These are phyloP conservation scores for Plasmodium malariae DNA, from an alignment of 169 alveolate genomes.

Conservation along the genomic window DNA sequence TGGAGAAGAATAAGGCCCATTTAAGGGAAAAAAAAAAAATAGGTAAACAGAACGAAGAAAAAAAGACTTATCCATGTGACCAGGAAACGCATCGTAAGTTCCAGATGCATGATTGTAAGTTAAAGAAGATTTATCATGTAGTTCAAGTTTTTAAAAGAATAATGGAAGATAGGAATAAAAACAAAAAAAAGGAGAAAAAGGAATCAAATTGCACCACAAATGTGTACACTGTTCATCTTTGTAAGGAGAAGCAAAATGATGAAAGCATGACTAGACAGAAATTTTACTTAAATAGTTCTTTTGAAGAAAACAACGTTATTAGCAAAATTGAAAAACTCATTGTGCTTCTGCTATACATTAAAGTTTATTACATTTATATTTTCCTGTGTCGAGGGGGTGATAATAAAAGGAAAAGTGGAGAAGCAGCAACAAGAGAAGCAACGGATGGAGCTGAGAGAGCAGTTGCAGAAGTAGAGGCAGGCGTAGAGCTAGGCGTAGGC, in stretches of 20 bases:
- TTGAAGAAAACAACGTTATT: conserved; percentile 5
- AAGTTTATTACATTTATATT: conserved; percentile 19
- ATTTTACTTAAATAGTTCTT: not conserved
- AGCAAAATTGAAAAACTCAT: conserved; percentile 25
- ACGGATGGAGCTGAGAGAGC: too few species aligned
- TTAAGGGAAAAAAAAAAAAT: too few species aligned
- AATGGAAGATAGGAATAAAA: not conserved
- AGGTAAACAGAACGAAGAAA: too few species aligned
- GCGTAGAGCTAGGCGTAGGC: too few species aligned
- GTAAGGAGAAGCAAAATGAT: not conserved
- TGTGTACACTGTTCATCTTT: not conserved
- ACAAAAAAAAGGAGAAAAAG: not conserved
- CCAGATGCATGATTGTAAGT: not conserved
- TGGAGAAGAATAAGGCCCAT: too few species aligned
- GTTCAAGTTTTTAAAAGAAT: not conserved
- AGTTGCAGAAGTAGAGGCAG: too few species aligned
- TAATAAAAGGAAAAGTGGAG: not conserved
- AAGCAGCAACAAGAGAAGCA: too few species aligned
- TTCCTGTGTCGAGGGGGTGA: not conserved
- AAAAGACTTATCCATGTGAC: too few species aligned
- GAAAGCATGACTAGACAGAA: not conserved
- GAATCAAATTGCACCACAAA: not conserved
- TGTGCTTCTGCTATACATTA: conserved; percentile 28
- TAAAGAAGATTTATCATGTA: not conserved
- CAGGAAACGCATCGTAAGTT: too few species aligned